A percentile compares a stretch with the other conserved stretches of the same genome.
Evolutionary conservation across 1,139 yeast species (phyloP).

Genomic region (Blastobotrys serpentis): DNA sequence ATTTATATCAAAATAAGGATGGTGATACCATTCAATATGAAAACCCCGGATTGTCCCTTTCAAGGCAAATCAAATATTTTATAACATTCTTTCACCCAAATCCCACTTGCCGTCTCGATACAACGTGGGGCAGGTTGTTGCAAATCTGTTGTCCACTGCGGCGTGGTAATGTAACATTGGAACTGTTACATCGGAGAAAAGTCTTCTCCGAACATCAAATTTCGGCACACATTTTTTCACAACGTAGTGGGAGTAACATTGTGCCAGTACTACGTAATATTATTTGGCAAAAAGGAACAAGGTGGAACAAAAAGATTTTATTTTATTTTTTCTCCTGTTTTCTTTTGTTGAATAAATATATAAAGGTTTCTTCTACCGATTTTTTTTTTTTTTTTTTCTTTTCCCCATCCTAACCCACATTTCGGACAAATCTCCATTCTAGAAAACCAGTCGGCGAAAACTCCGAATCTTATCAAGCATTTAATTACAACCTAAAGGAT

Average conservation of each 20-base stretch:
- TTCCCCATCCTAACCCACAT: not conserved
- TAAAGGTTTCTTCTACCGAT: not conserved
- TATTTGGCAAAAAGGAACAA: not conserved
- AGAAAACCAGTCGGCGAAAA: slow-evolving; percentile 6
- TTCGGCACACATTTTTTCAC: not conserved
- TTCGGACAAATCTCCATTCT: slow-evolving; percentile 7
- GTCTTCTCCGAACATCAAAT: not conserved
- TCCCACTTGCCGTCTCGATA: not conserved
- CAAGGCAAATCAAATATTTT: no score
- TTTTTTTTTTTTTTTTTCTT: slow-evolving; percentile 12
- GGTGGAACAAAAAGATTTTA: slow-evolving; percentile 1
- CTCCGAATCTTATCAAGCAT: slow-evolving; percentile 6
- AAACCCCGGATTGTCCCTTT: no score
- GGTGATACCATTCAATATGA: no score
- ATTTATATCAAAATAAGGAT: no score
- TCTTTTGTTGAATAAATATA: not conserved
- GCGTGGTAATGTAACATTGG: not conserved
- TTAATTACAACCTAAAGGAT: no score
- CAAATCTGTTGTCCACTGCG: no score
- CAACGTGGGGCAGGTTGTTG: no score
- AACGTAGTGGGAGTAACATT: not conserved
- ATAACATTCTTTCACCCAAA: no score
- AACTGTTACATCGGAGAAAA: not conserved
- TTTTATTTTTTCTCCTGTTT: not conserved
- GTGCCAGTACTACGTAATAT: not conserved